Evolutionary conservation across 2,329 filamentous ascomycete genomes (phyloP), one percentile per base, ranked within the genome.

Genomic region (Phialocephala sp.): DNA sequence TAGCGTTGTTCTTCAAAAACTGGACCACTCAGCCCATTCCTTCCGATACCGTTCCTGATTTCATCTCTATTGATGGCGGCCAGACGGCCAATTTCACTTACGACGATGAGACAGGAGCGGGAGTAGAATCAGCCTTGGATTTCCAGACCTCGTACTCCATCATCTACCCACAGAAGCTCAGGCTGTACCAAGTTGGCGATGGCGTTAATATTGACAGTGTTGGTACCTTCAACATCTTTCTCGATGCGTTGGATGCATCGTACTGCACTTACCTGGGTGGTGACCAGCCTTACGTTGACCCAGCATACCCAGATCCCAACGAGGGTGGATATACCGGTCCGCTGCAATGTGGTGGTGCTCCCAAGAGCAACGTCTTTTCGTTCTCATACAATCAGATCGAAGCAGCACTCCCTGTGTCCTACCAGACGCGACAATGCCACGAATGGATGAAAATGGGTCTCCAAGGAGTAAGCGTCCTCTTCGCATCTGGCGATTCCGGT

Each of bases 1-100:
- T 84, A n/a, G 75, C 84, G 68, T 68, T 78, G 15, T 84, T 80
- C 72, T 84, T 82, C 72, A 72, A 73, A 32, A 76, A 80, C 63
- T 83, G 81, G 70, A 76, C 80, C 62, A 77, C 76, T 0, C 74
- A 75, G 52, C 76, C 82, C 35, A 76, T 78, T 1, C 80, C 79
- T 32, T 77, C 77, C 35, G 75, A 78, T 15, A 82, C 82, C 0
- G 57, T 68, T 6, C 66, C 77, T 12, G 65, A 70, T 18, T 71
- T 76, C 24, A 70, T 78, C 36, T 76, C 75, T 65, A 75, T 74
- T 54, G 77, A 70, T 36, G 74, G 76, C 20, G 69, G 77, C 22
- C 75, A 77, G 70, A 74, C 70, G 24, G 57, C 67, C 15, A 75
- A 77, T 63, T 67, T 74, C 62, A 73, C 79, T 70, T 60, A 56